phyloP scores from a whole-genome alignment of 768 basidiomycete species.

The Pholiota microspora region DNA sequence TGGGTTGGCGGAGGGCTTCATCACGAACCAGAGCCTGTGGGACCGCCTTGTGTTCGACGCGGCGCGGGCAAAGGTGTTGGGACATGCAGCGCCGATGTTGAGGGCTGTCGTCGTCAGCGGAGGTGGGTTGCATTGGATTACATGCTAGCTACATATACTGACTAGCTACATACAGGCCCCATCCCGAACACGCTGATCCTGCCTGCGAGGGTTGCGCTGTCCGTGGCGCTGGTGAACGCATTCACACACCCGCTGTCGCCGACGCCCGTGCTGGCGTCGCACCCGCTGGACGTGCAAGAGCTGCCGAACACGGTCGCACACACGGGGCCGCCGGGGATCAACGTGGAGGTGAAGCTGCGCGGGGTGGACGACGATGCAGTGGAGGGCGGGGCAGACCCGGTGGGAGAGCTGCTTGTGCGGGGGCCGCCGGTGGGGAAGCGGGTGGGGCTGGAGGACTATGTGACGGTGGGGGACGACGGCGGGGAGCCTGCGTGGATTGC shows the following conservation, averaged over 20 bases:
- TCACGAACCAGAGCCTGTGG: constrained; percentile 81
- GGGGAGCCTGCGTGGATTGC: constrained; percentile 24
- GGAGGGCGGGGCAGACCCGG: constrained; percentile 66
- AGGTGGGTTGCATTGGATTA: too few relatives aligned
- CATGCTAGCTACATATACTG: too few relatives aligned
- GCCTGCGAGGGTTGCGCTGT: constrained; percentile 70
- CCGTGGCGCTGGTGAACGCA: constrained; percentile 69
- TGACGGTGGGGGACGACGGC: constrained; percentile 8
- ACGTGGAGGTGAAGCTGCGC: constrained; percentile 79
- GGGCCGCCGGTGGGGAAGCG: constrained; percentile 72
- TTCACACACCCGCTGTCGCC: constrained; percentile 61
- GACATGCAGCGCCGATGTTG: constrained; percentile 58
- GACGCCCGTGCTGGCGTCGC: constrained; percentile 79
- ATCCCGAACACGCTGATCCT: constrained; percentile 50
- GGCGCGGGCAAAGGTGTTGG: constrained; percentile 59
- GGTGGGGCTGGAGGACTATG: constrained; percentile 29
- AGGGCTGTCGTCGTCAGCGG: constrained; percentile 72
- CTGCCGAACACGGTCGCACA: constrained; percentile 45
- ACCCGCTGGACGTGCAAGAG: constrained; percentile 83
- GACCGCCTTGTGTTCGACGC: constrained; percentile 74
- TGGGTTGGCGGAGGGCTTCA: constrained; percentile 66
- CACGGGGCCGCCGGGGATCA: constrained; percentile 80
- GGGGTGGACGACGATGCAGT: constrained; percentile 64
- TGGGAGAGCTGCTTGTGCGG: constrained; percentile 57
- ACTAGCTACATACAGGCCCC: constrained; percentile 35